These are phyloP conservation scores for Solanum chaucha DNA, from an alignment of 257 asterid species.

Conservation along the genomic window DNA sequence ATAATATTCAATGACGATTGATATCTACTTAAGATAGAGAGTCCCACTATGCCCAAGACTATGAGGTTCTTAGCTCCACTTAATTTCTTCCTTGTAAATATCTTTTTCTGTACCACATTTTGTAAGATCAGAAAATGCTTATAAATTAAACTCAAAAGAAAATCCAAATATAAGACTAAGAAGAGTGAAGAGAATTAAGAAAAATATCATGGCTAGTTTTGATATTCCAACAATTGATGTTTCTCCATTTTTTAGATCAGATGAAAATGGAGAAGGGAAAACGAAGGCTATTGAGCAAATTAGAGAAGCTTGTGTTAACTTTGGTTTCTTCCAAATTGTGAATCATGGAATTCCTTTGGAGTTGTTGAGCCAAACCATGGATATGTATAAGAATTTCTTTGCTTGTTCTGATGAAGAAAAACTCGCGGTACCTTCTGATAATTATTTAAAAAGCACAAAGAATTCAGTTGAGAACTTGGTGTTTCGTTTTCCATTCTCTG, in stretches of 20 bases:
- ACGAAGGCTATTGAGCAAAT: background rate
- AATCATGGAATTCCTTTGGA: slow-evolving; percentile 34
- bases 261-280: background rate
- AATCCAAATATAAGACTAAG: background rate
- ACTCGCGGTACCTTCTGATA: slow-evolving; percentile 11
- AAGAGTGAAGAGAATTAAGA: background rate
- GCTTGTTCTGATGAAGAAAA: slow-evolving; percentile 28
- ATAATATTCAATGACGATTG: too few species aligned
- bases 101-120: background rate
- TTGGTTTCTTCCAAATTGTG: slow-evolving; percentile 31
- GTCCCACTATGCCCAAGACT: too few species aligned
- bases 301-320: slow-evolving; percentile 19
- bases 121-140: background rate
- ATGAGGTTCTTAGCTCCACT: too few species aligned
- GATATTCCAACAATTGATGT: background rate
- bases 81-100: too few species aligned
- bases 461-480: slow-evolving; percentile 13
- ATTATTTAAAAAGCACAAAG: slow-evolving; percentile 32
- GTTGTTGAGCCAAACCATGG: slow-evolving; percentile 12
- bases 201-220: background rate
- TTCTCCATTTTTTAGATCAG: background rate
- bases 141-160: background rate
- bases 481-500: slow-evolving; percentile 23
- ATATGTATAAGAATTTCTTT: slow-evolving; percentile 24
- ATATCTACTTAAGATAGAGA: too few species aligned